Conservation (phyloP, 495 filamentous ascomycete species). For the Evansstolkia leycettana region DNA sequence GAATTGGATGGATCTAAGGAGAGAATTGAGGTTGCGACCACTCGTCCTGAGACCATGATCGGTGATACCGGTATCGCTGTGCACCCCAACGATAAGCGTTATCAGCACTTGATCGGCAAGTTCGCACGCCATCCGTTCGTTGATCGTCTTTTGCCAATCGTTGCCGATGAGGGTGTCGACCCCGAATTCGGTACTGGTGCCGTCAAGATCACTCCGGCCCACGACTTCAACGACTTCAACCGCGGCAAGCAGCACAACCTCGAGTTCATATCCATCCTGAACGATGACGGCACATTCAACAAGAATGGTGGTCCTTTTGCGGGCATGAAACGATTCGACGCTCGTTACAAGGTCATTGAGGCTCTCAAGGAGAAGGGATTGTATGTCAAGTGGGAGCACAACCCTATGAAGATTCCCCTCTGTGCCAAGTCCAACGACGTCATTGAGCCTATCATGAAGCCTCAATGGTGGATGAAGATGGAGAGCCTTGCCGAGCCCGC, state of each 20-base stretch:
- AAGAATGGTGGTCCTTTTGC: slow-evolving; percentile 46
- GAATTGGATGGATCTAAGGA: slow-evolving; percentile 50
- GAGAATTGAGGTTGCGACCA: slow-evolving; percentile 66
- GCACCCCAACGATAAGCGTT: slow-evolving; percentile 55
- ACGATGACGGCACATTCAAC: slow-evolving; percentile 55
- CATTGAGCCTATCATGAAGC: slow-evolving; percentile 69
- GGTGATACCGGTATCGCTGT: slow-evolving; percentile 70
- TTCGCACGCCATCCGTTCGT: slow-evolving; percentile 60
- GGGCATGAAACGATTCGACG: slow-evolving; percentile 67
- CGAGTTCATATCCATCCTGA: slow-evolving; percentile 34
- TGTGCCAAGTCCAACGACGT: slow-evolving; percentile 68
- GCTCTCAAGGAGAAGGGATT: slow-evolving; percentile 58
- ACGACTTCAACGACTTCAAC: slow-evolving; percentile 69
- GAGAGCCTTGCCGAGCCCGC: slow-evolving; percentile 44
- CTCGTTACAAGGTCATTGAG: slow-evolving; percentile 55
- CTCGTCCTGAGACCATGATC: slow-evolving; percentile 71
- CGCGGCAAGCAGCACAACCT: slow-evolving; percentile 57
- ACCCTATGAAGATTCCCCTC: slow-evolving; percentile 68
- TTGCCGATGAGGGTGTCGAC: slow-evolving; percentile 60
- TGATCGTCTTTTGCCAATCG: slow-evolving; percentile 51
- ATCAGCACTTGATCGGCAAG: slow-evolving; percentile 58
- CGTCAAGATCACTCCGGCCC: slow-evolving; percentile 68
- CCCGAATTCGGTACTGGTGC: slow-evolving; percentile 69
- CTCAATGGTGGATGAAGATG: slow-evolving; percentile 71
- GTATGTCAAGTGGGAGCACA: slow-evolving; percentile 66